Evolutionary conservation across 257 asterid species (phyloP).

Genomic region (Echites panduratus): DNA sequence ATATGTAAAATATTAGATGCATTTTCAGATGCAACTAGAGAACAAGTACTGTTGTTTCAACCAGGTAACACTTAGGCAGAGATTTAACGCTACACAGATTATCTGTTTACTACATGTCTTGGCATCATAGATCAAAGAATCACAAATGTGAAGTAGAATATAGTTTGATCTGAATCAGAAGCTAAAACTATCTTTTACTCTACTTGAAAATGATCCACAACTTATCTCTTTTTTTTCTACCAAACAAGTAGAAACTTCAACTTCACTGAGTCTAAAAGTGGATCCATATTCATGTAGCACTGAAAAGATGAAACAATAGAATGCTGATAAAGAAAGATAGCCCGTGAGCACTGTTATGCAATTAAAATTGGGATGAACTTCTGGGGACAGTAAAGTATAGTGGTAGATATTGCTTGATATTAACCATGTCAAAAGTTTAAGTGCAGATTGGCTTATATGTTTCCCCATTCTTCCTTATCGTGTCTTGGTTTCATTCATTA

Average conservation of each 20-base stretch:
- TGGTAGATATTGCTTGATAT: neutral
- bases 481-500: neutral
- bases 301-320: neutral
- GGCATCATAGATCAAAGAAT: neutral
- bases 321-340: neutral
- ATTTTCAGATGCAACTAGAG: neutral
- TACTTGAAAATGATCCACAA: neutral
- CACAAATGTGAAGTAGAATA: neutral
- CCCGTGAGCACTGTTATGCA: neutral
- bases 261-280: neutral
- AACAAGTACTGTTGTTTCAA: neutral
- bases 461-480: neutral
- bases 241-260: neutral
- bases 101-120: neutral
- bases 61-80: neutral
- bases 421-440: neutral
- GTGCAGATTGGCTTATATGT: neutral
- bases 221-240: neutral
- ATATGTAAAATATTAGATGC: neutral
- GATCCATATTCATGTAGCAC: neutral
- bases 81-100: neutral
- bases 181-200: neutral
- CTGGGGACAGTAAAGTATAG: neutral
- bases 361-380: too few species aligned
- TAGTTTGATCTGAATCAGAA: neutral